phyloP scores from a whole-genome alignment of 2,329 filamentous ascomycete genomes.

The Balansia obtecta region DNA sequence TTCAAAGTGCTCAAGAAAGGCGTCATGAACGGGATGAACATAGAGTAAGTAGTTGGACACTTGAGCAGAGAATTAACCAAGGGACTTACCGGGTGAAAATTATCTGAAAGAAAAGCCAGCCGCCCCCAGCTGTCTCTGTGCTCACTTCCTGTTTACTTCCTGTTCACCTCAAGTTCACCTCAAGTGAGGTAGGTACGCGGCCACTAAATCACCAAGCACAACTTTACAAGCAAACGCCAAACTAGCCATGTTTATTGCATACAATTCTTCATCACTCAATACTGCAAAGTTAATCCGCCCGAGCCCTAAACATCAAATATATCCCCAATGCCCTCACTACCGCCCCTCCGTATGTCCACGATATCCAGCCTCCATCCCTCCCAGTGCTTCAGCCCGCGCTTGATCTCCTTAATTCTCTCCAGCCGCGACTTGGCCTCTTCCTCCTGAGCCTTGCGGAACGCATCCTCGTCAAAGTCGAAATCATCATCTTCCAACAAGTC shows the following conservation, averaged over 20 bases:
- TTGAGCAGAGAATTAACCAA: no score
- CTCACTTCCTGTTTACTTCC: background rate
- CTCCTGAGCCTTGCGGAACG: slow-evolving; percentile 49
- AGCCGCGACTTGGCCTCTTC: slow-evolving; percentile 47
- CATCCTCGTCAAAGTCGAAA: slow-evolving; percentile 54
- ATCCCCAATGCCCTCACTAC: slow-evolving; percentile 47
- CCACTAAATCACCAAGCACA: no score
- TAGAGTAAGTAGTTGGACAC: no score
- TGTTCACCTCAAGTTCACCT: background rate
- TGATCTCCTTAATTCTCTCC: slow-evolving; percentile 52
- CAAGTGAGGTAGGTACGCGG: no score
- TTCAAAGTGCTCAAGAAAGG: no score
- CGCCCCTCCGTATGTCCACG: slow-evolving; percentile 45
- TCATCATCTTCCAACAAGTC: slow-evolving; percentile 43
- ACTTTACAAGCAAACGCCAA: no score
- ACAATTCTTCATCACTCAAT: background rate
- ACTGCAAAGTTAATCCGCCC: background rate
- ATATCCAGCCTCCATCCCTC: slow-evolving; percentile 55
- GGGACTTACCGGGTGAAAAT: no score
- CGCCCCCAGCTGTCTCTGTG: background rate
- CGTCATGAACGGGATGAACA: no score
- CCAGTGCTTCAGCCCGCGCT: slow-evolving; percentile 52
- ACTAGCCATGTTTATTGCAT: background rate
- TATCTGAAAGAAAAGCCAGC: background rate
- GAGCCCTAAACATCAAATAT: slow-evolving; percentile 46